Evolutionary conservation across 2,329 filamentous ascomycete species (phyloP), one percentile per base, ranked within the genome.

Genomic region (Ceratocystis diversiconidia): DNA sequence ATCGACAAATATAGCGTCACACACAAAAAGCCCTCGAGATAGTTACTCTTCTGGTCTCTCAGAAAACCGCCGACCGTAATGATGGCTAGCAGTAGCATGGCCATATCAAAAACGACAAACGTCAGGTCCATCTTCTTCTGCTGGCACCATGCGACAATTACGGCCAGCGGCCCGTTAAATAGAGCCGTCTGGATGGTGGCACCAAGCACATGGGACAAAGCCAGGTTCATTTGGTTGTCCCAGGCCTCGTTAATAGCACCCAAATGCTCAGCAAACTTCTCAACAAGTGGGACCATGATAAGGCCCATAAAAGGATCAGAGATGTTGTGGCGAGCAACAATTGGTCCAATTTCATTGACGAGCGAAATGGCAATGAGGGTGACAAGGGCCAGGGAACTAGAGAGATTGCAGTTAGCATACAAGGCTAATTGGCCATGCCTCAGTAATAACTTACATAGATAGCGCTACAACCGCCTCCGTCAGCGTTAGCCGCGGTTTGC

Each of bases 151-250:
- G 87, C 89, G 61, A 95, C 87, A 46, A 96, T 80, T 43, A 95
- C 85, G 6, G 90, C 85, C 3, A 96, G 80, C 0, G 92, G 91
- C 0, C 86, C 90, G 73, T 95, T 96, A 72, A 96, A 85, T 41
- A 96, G 81, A 0, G 91, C 90, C 0, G 92, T 96, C 75, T 96
- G 92, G 67, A 96, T 87, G 0, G 89, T 92, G 1, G 90, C 86
- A 60, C 90, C 90, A 52, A 96, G 84, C 64, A 94, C 89, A 73
- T 96, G 90, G 57, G 89, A 88, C 30, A 94, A 80, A 0, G 90
- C 89, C 74, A 92, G 86, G 76, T 94, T 94, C 80, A 92, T 90
- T 73, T 87, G 85, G 72, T 89, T 84, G 70, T 90, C 87, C 80
- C 85, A 92, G 28, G 90, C 90, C 79, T 95, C 90, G 70, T 94